phyloP scores from a whole-genome alignment of 1,139 yeast species.

The Tardiomyces depauwii region DNA sequence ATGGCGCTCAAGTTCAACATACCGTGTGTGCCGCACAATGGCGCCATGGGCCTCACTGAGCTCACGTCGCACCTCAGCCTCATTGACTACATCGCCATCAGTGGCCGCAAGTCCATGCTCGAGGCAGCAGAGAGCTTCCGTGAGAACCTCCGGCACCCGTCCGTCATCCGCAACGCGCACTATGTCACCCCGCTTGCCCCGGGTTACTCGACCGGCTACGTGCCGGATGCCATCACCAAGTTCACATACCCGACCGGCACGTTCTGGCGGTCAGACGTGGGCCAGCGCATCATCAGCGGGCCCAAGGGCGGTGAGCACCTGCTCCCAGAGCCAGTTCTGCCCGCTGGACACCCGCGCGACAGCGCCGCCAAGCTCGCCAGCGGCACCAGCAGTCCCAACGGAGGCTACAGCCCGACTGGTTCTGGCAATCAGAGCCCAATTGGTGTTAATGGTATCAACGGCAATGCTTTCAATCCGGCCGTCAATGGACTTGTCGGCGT shows the following conservation, averaged over 20 bases:
- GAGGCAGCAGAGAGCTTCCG: slow-evolving; percentile 18
- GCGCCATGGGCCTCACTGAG: slow-evolving; percentile 28
- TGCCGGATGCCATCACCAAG: slow-evolving; percentile 20
- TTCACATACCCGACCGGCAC: slow-evolving; percentile 23
- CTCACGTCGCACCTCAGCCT: slow-evolving; percentile 25
- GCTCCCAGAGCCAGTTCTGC: not conserved
- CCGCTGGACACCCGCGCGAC: not conserved
- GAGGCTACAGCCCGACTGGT: too few relatives aligned
- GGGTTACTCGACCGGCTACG: slow-evolving; percentile 24
- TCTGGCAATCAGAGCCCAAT: too few relatives aligned
- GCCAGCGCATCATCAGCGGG: slow-evolving; percentile 10
- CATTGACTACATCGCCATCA: slow-evolving; percentile 24
- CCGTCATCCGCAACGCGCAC: slow-evolving; percentile 20
- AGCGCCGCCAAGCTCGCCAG: not conserved
- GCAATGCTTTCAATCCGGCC: too few relatives aligned
- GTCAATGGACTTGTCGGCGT: too few relatives aligned
- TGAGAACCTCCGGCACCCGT: slow-evolving; percentile 21
- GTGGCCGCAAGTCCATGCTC: slow-evolving; percentile 19
- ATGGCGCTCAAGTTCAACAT: slow-evolving; percentile 24
- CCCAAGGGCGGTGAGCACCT: slow-evolving; percentile 16
- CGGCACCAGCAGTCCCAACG: not conserved
- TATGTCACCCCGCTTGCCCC: slow-evolving; percentile 26
- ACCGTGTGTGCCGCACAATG: slow-evolving; percentile 27
- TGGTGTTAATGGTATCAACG: too few relatives aligned
- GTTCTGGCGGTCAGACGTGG: slow-evolving; percentile 22